These are phyloP conservation scores for Sonneratia caseolaris DNA, from an alignment of 345 rosid species.

Conservation along the genomic window DNA sequence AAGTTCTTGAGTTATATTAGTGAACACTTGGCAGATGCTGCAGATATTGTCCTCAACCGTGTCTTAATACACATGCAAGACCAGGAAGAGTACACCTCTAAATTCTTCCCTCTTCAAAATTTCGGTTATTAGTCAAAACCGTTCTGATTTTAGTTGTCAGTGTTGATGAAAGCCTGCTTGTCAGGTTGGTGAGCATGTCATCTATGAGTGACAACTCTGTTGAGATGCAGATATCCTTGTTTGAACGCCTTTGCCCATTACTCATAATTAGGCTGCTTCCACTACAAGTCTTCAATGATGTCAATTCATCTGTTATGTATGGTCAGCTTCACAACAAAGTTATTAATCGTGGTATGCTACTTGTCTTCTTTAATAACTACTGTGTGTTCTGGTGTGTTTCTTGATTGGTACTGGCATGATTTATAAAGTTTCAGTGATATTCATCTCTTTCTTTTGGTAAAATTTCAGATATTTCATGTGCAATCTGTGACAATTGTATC, in stretches of 20 bases:
- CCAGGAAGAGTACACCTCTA: slow-evolving; percentile 43
- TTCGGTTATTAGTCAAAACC: background rate
- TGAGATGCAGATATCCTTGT: slow-evolving; percentile 40
- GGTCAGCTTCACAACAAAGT: slow-evolving; percentile 37
- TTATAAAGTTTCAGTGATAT: slow-evolving; percentile 2
- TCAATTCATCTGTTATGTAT: slow-evolving; percentile 40
- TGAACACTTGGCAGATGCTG: slow-evolving; percentile 52
- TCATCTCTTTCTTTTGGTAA: slow-evolving; percentile 1
- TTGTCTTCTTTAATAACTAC: slow-evolving; percentile 1
- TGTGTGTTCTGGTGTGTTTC: background rate
- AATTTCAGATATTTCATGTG: slow-evolving; percentile 26
- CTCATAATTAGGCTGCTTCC: slow-evolving; percentile 83
- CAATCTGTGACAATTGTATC: slow-evolving; percentile 37
- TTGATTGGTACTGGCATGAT: background rate
- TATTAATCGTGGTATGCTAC: slow-evolving; percentile 31
- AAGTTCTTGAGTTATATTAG: slow-evolving; percentile 64
- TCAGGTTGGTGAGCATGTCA: slow-evolving; percentile 26
- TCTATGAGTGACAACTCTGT: slow-evolving; percentile 20
- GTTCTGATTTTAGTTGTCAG: slow-evolving; percentile 15
- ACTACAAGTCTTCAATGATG: slow-evolving; percentile 55
- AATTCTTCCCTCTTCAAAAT: background rate
- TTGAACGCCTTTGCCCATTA: slow-evolving; percentile 76
- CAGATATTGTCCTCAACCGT: slow-evolving; percentile 44
- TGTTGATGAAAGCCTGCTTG: slow-evolving; percentile 27
- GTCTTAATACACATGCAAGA: slow-evolving; percentile 48